phyloP scores from a whole-genome alignment of 148 eudicot species.

The Dianthus caryophyllus region DNA sequence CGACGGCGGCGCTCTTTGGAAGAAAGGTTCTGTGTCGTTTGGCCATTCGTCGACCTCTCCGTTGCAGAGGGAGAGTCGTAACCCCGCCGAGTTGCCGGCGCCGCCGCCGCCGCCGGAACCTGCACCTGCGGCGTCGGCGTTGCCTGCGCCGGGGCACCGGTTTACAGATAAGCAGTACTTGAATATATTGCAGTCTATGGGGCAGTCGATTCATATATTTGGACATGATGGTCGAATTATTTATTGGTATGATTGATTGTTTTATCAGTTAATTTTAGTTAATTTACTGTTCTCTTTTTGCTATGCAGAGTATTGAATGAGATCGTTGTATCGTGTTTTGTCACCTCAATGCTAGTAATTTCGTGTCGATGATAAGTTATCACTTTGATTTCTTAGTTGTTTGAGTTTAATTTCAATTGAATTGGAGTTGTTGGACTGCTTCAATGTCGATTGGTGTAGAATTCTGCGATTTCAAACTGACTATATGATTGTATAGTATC shows the following conservation, averaged over 20 bases:
- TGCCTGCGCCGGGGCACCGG: conserved; percentile 14
- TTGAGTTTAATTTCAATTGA: background rate
- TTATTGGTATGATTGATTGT: conserved; percentile 49
- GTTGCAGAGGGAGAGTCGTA: conserved; percentile 62
- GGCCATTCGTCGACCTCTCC: conserved; percentile 57
- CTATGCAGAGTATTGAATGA: too few species aligned
- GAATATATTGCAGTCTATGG: conserved; percentile 89
- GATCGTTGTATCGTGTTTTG: too few species aligned
- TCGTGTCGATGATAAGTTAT: background rate
- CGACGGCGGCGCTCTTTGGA: conserved; percentile 35
- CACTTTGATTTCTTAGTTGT: background rate
- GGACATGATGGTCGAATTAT: conserved; percentile 48
- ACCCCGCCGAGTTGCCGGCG: conserved; percentile 18
- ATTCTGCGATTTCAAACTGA: background rate
- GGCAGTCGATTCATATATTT: conserved; percentile 81
- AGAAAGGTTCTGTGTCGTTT: conserved; percentile 48
- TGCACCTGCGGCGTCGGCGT: conserved; percentile 21
- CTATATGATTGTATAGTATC: too few species aligned
- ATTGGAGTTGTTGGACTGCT: background rate
- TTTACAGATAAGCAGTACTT: conserved; percentile 71
- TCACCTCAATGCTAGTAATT: too few species aligned
- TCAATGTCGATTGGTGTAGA: background rate
- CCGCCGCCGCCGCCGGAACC: background rate
- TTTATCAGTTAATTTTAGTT: background rate
- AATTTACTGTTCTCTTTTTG: background rate